A percentile compares a stretch with the other conserved stretches of the same genome.
Conservation (phyloP, 2,329 filamentous ascomycete species). For the Beauveria sp. region DNA sequence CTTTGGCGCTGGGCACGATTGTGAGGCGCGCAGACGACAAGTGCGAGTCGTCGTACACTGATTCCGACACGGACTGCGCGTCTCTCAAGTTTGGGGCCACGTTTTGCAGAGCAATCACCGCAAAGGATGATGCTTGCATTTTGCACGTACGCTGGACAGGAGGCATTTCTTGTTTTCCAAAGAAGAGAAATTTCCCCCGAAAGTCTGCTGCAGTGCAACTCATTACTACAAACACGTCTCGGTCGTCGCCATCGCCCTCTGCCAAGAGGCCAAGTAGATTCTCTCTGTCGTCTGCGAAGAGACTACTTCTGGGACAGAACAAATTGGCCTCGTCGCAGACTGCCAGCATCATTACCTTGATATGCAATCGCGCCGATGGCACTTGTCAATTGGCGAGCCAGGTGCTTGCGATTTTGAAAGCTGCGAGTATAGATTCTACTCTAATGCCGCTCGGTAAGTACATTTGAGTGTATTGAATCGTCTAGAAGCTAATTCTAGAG, state of each 20-base stretch:
- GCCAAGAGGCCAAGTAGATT: neutral
- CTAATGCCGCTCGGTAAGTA: neutral
- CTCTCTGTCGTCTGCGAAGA: neutral
- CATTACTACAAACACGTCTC: neutral
- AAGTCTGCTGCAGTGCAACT: neutral
- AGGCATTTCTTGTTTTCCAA: neutral
- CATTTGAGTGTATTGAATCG: neutral
- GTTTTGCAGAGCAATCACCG: conserved; percentile 69
- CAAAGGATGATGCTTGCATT: conserved; percentile 93
- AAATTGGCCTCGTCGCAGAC: conserved; percentile 22
- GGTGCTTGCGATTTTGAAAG: neutral
- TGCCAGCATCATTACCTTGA: neutral
- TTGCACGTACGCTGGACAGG: neutral
- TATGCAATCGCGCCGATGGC: neutral
- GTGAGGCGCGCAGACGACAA: conserved; percentile 25
- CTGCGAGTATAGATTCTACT: neutral
- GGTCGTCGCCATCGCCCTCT: neutral
- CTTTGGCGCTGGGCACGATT: conserved; percentile 68
- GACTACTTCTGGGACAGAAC: neutral
- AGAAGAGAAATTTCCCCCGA: neutral
- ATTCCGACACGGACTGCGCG: conserved; percentile 55
- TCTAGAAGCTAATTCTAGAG: neutral
- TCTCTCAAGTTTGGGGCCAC: conserved; percentile 46
- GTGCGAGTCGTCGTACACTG: neutral
- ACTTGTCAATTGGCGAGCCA: neutral